Percentiles rank a stretch among this genome's conserved stretches.
These are phyloP conservation scores for Quercus rubra DNA, from an alignment of 306 rosid species.

Conservation along the genomic window DNA sequence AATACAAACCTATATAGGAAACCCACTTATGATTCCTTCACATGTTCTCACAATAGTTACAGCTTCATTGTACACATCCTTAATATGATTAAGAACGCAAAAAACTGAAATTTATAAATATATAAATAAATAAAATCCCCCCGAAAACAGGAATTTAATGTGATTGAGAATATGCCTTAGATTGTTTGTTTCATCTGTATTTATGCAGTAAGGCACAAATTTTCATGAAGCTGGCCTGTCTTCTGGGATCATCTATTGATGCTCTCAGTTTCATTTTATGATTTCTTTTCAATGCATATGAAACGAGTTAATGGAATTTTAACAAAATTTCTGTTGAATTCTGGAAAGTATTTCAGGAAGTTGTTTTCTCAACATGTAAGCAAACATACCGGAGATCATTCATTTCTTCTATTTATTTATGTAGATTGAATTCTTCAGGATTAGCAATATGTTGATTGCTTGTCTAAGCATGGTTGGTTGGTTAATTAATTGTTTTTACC, in stretches of 20 bases:
- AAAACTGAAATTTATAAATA: too few relatives aligned
- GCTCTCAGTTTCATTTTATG: background rate
- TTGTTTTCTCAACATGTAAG: background rate
- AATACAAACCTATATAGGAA: too few relatives aligned
- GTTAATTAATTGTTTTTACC: slow-evolving; percentile 10
- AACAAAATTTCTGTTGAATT: background rate
- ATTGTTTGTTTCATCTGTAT: too few relatives aligned
- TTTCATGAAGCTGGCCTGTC: background rate
- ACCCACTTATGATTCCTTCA: too few relatives aligned
- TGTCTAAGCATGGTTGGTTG: background rate
- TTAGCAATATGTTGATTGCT: background rate
- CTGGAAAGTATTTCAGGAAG: background rate
- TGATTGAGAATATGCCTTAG: background rate
- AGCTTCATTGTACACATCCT: too few relatives aligned
- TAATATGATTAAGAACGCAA: too few relatives aligned
- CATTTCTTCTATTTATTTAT: background rate
- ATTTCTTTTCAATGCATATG: background rate
- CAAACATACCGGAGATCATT: background rate
- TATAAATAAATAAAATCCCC: background rate
- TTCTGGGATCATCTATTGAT: background rate
- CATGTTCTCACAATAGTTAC: too few relatives aligned
- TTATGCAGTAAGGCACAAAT: background rate
- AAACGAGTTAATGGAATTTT: background rate
- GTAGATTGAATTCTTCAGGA: background rate
- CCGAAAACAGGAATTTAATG: background rate